phyloP scores from a whole-genome alignment of 1,139 yeast species.

The Yamadazyma aaseri region DNA sequence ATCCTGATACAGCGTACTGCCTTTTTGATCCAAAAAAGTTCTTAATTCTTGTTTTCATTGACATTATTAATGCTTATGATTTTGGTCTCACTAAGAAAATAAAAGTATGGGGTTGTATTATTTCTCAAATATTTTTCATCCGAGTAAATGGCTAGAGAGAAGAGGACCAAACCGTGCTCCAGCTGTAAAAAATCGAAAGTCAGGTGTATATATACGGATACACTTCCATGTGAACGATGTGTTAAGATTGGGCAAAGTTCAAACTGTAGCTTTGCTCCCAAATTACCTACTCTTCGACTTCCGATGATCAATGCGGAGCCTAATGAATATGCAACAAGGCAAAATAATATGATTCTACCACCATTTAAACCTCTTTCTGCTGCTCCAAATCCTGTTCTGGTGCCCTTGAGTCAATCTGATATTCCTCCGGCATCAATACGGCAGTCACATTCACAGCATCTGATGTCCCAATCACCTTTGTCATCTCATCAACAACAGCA shows the following conservation, averaged over 20 bases:
- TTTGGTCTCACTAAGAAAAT: too few species aligned
- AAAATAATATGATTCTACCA: conserved; percentile 5
- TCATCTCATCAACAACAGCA: not conserved
- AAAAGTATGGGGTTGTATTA: conserved; percentile 2
- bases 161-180: conserved; percentile 60
- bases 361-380: conserved; percentile 5
- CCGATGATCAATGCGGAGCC: conserved; percentile 24
- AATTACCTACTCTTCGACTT: conserved; percentile 46
- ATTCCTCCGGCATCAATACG: conserved; percentile 2
- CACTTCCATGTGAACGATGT: conserved; percentile 62
- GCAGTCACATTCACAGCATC: conserved; percentile 1
- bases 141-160: conserved; percentile 36
- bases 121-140: not conserved
- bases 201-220: conserved; percentile 50
- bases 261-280: conserved; percentile 56
- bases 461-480: not conserved
- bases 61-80: conserved; percentile 21
- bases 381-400: not conserved
- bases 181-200: conserved; percentile 65
- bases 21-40: conserved; percentile 54
- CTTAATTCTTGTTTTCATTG: conserved; percentile 39
- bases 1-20: conserved; percentile 71
- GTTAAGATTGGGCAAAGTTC: conserved; percentile 43
- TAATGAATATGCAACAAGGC: not conserved
- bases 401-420: too few species aligned